Evolutionary conservation across 2,329 filamentous ascomycete genomes (phyloP).

Genomic region (Drechslera avenae): DNA sequence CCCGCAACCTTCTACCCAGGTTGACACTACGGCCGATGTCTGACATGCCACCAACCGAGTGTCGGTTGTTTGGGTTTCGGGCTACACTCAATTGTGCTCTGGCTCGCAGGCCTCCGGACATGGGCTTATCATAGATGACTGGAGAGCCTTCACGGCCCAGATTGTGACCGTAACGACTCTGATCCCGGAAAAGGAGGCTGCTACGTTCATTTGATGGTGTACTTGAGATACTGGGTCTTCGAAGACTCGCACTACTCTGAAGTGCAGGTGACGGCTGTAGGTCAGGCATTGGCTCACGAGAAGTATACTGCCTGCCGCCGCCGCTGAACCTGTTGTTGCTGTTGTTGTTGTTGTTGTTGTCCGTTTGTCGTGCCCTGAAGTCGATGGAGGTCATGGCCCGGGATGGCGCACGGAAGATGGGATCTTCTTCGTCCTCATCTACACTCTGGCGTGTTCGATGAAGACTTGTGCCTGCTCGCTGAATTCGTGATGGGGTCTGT

Average conservation of each 20-base stretch:
- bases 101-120: conserved; percentile 27
- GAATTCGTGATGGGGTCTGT: conserved; percentile 36
- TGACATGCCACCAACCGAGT: conserved; percentile 34
- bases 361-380: conserved; percentile 42
- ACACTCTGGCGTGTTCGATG: conserved; percentile 43
- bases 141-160: conserved; percentile 36
- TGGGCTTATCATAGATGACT: conserved; percentile 38
- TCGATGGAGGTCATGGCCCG: conserved; percentile 54
- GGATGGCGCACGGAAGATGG: conserved; percentile 52
- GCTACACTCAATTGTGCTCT: conserved; percentile 34
- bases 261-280: conserved; percentile 40
- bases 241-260: conserved; percentile 33
- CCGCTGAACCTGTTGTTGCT: conserved; percentile 28
- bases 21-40: conserved; percentile 38
- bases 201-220: conserved; percentile 31
- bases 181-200: conserved; percentile 36
- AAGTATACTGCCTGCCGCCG: conserved; percentile 44
- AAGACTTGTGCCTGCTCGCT: conserved; percentile 47
- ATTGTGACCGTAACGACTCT: conserved; percentile 32
- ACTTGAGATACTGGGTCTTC: conserved; percentile 39
- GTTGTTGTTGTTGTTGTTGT: too few species aligned
- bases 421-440: conserved; percentile 45
- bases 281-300: conserved; percentile 46
- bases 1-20: conserved; percentile 36
- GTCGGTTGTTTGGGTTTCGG: conserved; percentile 34